Evolutionary conservation across 2,329 filamentous ascomycete species (phyloP).

Genomic region (Elsinoe arachidis): DNA sequence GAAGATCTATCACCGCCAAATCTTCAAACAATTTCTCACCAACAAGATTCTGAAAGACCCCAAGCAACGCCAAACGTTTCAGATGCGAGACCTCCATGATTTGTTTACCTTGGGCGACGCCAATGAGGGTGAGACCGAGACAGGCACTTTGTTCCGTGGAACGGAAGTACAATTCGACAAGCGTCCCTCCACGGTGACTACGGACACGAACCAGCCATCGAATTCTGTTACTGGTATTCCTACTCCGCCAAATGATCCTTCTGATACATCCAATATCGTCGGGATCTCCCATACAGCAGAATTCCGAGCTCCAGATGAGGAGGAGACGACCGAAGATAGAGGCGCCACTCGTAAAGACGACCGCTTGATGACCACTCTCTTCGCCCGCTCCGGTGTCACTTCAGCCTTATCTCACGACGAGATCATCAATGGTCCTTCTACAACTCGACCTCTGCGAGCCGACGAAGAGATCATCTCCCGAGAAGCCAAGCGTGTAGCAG

Average conservation of each 20-base stretch:
- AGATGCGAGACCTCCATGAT: slow-evolving; percentile 82
- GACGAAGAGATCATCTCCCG: slow-evolving; percentile 70
- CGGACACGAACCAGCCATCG: not conserved
- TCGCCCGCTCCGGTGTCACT: slow-evolving; percentile 75
- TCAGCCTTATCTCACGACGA: slow-evolving; percentile 90
- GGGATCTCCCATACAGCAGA: slow-evolving; percentile 38
- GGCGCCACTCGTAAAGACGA: slow-evolving; percentile 44
- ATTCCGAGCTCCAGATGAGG: slow-evolving; percentile 28
- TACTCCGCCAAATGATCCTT: not conserved
- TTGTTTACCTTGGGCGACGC: slow-evolving; percentile 71
- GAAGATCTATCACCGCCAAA: slow-evolving; percentile 97
- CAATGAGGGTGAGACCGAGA: slow-evolving; percentile 63
- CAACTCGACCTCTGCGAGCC: slow-evolving; percentile 54
- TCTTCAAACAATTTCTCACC: slow-evolving; percentile 95
- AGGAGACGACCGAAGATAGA: slow-evolving; percentile 18
- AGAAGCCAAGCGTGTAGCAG: slow-evolving; percentile 72
- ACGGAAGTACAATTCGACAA: slow-evolving; percentile 60
- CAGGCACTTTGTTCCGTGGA: slow-evolving; percentile 77
- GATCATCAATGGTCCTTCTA: slow-evolving; percentile 59
- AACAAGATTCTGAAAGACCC: slow-evolving; percentile 95
- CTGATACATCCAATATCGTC: slow-evolving; percentile 25
- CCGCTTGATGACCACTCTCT: slow-evolving; percentile 80
- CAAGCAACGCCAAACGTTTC: slow-evolving; percentile 85
- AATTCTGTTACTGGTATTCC: not conserved
- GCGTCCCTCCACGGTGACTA: not conserved